Evolutionary conservation across 2,329 filamentous ascomycete genomes (phyloP).

Genomic region (Emericellopsis cladophorae): DNA sequence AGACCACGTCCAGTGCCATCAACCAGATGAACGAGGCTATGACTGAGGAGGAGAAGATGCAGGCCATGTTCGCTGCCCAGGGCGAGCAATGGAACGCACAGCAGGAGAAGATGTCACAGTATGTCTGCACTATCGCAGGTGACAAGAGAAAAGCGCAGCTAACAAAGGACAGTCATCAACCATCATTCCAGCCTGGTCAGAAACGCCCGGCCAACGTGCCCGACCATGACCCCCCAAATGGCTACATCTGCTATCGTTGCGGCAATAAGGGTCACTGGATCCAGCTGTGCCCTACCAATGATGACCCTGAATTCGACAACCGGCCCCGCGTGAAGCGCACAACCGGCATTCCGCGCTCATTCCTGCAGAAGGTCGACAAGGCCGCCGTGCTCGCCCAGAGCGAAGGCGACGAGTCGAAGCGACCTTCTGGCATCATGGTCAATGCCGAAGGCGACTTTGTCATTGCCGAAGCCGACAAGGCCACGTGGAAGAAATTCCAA

Average conservation of each 20-base stretch:
- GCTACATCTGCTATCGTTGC: constrained; percentile 94
- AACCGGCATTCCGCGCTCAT: constrained; percentile 90
- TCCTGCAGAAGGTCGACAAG: constrained; percentile 92
- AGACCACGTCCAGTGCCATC: constrained; percentile 43
- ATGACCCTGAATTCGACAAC: constrained; percentile 91
- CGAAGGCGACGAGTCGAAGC: constrained; percentile 70
- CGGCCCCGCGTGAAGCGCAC: constrained; percentile 89
- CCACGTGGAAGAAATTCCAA: constrained; percentile 93
- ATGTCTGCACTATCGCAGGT: constrained; percentile 16
- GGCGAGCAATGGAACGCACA: constrained; percentile 88
- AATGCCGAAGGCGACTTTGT: constrained; percentile 97
- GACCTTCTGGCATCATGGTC: constrained; percentile 86
- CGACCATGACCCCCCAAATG: constrained; percentile 82
- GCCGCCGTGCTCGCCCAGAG: constrained; percentile 62
- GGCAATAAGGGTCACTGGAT: constrained; percentile 99
- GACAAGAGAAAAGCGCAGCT: constrained; percentile 10
- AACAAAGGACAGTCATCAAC: constrained; percentile 41
- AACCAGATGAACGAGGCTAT: constrained; percentile 62
- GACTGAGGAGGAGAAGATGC: constrained; percentile 89
- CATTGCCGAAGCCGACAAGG: constrained; percentile 89
- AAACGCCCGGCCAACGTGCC: constrained; percentile 69
- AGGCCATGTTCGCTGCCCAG: constrained; percentile 81
- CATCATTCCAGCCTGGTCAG: constrained; percentile 43
- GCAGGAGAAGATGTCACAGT: constrained; percentile 85
- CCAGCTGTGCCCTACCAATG: constrained; percentile 94